Evolutionary conservation across 768 basidiomycete genomes (phyloP).

Genomic region (Russula foetens): DNA sequence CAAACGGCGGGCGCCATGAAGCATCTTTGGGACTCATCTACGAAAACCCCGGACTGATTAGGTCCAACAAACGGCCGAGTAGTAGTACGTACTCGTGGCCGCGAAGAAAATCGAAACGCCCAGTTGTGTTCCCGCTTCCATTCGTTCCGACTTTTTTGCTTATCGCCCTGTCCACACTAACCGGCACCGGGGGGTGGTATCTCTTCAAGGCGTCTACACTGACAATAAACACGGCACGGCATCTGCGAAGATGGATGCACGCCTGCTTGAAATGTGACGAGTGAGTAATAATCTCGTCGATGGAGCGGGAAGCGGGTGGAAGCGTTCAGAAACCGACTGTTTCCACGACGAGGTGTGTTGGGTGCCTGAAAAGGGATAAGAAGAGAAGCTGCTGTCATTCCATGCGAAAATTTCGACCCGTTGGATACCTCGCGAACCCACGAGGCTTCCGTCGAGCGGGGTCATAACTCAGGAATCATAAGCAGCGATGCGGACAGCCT

Average conservation of each 20-base stretch:
- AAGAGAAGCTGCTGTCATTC: neutral
- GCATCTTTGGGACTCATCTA: conserved; percentile 1
- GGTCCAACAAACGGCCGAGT: neutral
- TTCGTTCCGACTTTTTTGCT: conserved; percentile 4
- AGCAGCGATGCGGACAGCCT: neutral
- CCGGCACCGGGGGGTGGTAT: neutral
- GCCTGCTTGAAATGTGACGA: neutral
- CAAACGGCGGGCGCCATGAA: neutral
- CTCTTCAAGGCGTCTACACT: neutral
- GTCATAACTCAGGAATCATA: neutral
- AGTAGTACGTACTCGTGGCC: neutral
- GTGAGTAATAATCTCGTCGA: neutral
- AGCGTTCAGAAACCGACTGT: neutral
- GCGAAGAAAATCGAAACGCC: neutral
- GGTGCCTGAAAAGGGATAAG: neutral
- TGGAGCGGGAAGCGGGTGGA: neutral
- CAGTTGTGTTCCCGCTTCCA: conserved; percentile 4
- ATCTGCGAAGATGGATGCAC: neutral
- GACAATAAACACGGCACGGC: neutral
- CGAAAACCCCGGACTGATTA: neutral
- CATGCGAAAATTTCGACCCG: conserved; percentile 3
- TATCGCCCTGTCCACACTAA: conserved; percentile 4
- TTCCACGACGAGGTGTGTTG: neutral
- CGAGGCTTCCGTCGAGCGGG: neutral
- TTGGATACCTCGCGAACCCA: neutral